Evolutionary conservation across 345 rosid species (phyloP).

Genomic region (Salix viminalis): DNA sequence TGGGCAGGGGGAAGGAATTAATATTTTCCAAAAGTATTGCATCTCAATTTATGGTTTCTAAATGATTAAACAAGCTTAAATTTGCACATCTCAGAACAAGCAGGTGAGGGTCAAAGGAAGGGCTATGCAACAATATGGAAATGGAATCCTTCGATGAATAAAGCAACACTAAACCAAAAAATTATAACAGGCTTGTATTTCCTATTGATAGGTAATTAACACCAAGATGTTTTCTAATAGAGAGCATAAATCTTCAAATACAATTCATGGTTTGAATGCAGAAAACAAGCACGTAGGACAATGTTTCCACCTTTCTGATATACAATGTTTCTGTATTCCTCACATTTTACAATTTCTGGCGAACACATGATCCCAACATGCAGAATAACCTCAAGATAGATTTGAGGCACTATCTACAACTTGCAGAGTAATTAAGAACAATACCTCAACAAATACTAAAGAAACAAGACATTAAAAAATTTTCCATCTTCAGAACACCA

Average conservation of each 20-base stretch:
- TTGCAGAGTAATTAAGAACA: background rate
- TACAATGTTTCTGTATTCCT: background rate
- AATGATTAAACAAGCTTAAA: background rate
- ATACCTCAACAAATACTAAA: background rate
- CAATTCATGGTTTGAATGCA: background rate
- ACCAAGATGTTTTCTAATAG: background rate
- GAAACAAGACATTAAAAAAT: background rate
- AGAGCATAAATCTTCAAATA: background rate
- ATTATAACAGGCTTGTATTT: background rate
- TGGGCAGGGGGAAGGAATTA: conserved; percentile 13
- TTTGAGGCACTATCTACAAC: background rate
- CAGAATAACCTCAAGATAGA: background rate
- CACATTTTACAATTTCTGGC: background rate
- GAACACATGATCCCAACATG: background rate
- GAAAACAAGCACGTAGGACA: background rate
- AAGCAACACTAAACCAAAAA: background rate
- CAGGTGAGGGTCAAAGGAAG: background rate
- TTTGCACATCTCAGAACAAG: background rate
- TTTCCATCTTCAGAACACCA: background rate
- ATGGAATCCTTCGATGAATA: background rate
- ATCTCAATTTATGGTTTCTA: background rate
- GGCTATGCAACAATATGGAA: background rate
- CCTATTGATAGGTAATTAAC: background rate
- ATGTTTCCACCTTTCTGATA: background rate
- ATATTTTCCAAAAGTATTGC: background rate